Evolutionary conservation across 1,284 basidiomycete genomes (phyloP), one percentile per base, ranked within the genome.

Genomic region (Cryptococcus sp.): DNA sequence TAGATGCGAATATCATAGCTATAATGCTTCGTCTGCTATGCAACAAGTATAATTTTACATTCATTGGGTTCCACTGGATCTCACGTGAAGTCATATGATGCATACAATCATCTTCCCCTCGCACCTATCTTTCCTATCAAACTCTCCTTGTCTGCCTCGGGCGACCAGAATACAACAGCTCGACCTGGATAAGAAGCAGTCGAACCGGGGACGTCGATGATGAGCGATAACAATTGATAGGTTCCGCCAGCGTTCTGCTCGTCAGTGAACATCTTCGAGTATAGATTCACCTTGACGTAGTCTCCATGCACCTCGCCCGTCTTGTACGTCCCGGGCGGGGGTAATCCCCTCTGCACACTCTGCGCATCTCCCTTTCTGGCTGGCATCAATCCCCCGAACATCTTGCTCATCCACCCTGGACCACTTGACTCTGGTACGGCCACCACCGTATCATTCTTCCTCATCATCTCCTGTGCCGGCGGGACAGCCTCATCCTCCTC

Each of bases 251-350:
- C 66, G 50, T 69, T 68, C 68, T 64, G 48, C 11, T 34, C 12
- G 19, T 36, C 33, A 47, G 28, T 22, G 18, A 4, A 5, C 9
- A 32, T 14, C 4, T 16, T n/a, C 14, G 19, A 36, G 12, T 28
- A 5, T 10, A 14, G 21, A 54, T 64, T 48, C 36, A 70, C 68
- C 53, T 73, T 73, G 54, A 72, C 66, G 43, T 73, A 74, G 50
- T 74, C 72, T 5, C 67, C 72, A 16, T 63, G 54, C 11, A 65
- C 69, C 54, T 74, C 72, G 11, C 69, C 72, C 21, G 66, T 53
- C 45, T 60, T 74, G 52, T 71, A 74, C 14, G 72, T 74, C 16
- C 72, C 72, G 0, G 72, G 60, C 2, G 71, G 69, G 0, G 66
- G 66, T 21, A 58, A 47, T 38, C 53, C 58, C 42, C 56, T 55